Evolutionary conservation across 345 rosid genomes (phyloP), one percentile per base, ranked within the genome.

Genomic region (Triadica sebifera): DNA sequence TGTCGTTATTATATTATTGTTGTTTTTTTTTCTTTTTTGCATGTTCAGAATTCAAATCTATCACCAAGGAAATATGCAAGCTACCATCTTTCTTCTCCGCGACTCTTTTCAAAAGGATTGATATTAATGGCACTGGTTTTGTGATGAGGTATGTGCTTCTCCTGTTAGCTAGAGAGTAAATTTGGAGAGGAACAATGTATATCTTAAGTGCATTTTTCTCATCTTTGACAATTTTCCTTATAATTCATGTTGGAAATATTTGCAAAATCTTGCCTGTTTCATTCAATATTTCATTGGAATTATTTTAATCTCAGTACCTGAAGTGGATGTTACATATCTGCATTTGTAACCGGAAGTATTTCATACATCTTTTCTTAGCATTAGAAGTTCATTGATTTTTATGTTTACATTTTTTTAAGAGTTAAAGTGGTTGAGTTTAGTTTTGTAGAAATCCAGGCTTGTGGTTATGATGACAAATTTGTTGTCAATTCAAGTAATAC

Each of bases 1-100:
- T 1, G 58, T 75, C 50, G 52, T 20, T 17, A 15, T 38, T 17
- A 16, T 37, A 16, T 41, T 13, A 52, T 20, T 17, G n/a, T 7
- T 22, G 10, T n/a, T 20, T 43, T 15, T 41, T 6, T 59, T 17
- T 24, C 1, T 81, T 9, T 79, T 79, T 77, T 77, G 29, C 71
- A 63, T 66, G 78, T 74, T 72, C 89, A 95, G 99, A 89, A 75
- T 95, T 95, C 76, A 91, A 90, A 85, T 69, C 83, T 74, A 79
- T 93, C 62, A 91, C 98, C 5, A 85, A 85, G 78, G 98, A 94
- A 80, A 86, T 94, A 74, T 95, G 97, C 94, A 93, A 90, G 85
- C 86, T 92, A 74, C 97, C 98, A 22, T 87, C 97, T 67, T 95
- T 89, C 89, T 87, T 93, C 81, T 93, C 94, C 69, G 72, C 89